Base-by-base conservation (phyloP, 2,329 filamentous ascomycete genomes). In the Fusarium heterosporum region DNA sequence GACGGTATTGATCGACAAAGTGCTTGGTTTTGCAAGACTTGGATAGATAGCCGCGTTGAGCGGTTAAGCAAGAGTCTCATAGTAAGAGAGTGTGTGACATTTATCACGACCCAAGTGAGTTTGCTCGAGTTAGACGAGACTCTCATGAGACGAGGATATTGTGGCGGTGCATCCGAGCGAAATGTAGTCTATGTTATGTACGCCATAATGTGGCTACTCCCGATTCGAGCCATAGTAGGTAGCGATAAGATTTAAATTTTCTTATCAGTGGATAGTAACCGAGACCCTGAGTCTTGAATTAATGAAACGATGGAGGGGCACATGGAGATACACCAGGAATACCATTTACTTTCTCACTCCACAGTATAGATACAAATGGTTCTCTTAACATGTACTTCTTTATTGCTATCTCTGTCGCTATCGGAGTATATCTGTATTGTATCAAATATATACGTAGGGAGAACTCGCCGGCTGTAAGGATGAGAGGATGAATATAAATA, bases 31-130 rank as follows among this genome's bases (percentile, higher is more conserved):
- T 55, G 49, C 26, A 34, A 54, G 3, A 12, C 50, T 58, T 17
- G 34, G n/a, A 53, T 66, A 34, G 55, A 28, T 34, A 72, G 54
- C 54, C 60, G 54, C 25, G 51, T 26, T 40, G 55, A 56, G 45
- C 70, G 68, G 53, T 60, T 55, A 45, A 51, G 32, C 17, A 56
- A 41, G 26, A 61, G 39, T 63, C 64, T 70, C 71, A 73, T 73
- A 40, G 66, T 55, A 46, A 47, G 25, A 59, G 52, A 49, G 30
- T 49, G 25, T 32, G 59, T 61, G 29, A 53, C 41, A 39, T 49
- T 71, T 71, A 73, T 73, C 55, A 50, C 58, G 67, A 52, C 52
- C 41, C 26, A 71, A 29, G 29, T 17, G 55, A 50, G 32, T 48
- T 38, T 55, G 53, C 54, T 50, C 55, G 47, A 49, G 41, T 51